phyloP scores from a whole-genome alignment of 2,329 filamentous ascomycete genomes.

The Colletotrichum musicola region DNA sequence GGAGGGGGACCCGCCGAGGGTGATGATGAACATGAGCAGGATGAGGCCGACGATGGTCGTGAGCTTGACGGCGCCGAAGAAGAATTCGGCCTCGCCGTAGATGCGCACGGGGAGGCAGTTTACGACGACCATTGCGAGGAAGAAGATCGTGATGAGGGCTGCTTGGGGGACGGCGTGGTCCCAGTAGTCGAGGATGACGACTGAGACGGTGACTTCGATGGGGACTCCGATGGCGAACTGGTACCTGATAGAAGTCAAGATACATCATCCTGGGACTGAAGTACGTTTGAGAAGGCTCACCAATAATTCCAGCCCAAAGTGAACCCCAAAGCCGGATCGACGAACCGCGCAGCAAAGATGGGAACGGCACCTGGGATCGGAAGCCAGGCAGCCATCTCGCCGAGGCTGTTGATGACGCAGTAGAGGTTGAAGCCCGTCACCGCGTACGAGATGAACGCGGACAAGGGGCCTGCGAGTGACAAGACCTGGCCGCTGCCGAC shows the following conservation, averaged over 20 bases:
- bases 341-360: slow-evolving; percentile 62
- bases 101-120: slow-evolving; percentile 57
- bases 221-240: slow-evolving; percentile 63
- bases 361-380: slow-evolving; percentile 67
- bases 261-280: background rate
- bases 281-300: slow-evolving; percentile 34
- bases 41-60: slow-evolving; percentile 63
- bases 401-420: slow-evolving; percentile 62
- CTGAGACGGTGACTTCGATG: slow-evolving; percentile 60
- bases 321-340: slow-evolving; percentile 61
- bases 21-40: slow-evolving; percentile 62
- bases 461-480: slow-evolving; percentile 56
- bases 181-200: slow-evolving; percentile 63
- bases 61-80: slow-evolving; percentile 63
- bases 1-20: slow-evolving; percentile 59
- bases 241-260: slow-evolving; percentile 44
- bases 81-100: slow-evolving; percentile 68
- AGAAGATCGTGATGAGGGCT: slow-evolving; percentile 53
- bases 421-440: slow-evolving; percentile 62
- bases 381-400: slow-evolving; percentile 73
- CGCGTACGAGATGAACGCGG: slow-evolving; percentile 56
- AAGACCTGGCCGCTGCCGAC: slow-evolving; percentile 58
- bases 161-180: slow-evolving; percentile 44
- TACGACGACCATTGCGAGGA: slow-evolving; percentile 51
- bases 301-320: slow-evolving; percentile 66